phyloP scores from a whole-genome alignment of 2,329 filamentous ascomycete genomes.

The Akanthomyces lecanii region DNA sequence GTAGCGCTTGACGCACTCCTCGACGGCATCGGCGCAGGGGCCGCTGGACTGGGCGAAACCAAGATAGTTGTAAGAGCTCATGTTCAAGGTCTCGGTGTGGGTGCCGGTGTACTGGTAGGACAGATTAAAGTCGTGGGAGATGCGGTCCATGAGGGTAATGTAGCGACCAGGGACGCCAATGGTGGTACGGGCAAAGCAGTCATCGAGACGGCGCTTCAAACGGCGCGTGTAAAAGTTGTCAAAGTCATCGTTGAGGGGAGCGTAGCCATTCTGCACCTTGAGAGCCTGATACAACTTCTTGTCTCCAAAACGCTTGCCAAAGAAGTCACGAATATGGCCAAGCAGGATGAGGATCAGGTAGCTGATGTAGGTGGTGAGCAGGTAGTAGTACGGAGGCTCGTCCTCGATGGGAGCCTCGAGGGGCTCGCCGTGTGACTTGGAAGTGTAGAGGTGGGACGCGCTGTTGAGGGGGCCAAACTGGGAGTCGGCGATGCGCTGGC shows the following conservation, averaged over 20 bases:
- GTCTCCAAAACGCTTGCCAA: conserved; percentile 90
- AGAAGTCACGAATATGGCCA: conserved; percentile 94
- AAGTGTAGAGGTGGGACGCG: conserved; percentile 80
- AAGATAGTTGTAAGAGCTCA: conserved; percentile 99
- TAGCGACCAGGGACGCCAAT: conserved; percentile 91
- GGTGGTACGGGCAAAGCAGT: conserved; percentile 89
- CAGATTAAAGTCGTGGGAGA: conserved; percentile 85
- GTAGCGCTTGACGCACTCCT: conserved; percentile 79
- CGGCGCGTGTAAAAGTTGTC: conserved; percentile 97
- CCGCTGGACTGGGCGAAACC: conserved; percentile 97
- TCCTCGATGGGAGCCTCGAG: conserved; percentile 85
- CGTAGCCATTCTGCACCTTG: conserved; percentile 81
- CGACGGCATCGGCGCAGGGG: conserved; percentile 88
- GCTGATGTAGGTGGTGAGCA: conserved; percentile 97
- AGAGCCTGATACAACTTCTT: conserved; percentile 78
- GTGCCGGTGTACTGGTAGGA: conserved; percentile 87
- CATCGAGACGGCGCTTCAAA: conserved; percentile 90
- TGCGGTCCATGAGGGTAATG: conserved; percentile 89
- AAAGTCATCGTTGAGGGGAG: conserved; percentile 94
- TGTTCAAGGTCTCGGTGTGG: conserved; percentile 89
- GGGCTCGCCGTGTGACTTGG: conserved; percentile 75
- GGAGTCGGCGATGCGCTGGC: conserved; percentile 72
- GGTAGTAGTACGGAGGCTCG: conserved; percentile 93
- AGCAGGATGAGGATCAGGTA: conserved; percentile 95
- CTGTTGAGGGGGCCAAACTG: conserved; percentile 87